Evolutionary conservation across 2,329 filamentous ascomycete genomes (phyloP).

Genomic region (Escovopsis sp.): DNA sequence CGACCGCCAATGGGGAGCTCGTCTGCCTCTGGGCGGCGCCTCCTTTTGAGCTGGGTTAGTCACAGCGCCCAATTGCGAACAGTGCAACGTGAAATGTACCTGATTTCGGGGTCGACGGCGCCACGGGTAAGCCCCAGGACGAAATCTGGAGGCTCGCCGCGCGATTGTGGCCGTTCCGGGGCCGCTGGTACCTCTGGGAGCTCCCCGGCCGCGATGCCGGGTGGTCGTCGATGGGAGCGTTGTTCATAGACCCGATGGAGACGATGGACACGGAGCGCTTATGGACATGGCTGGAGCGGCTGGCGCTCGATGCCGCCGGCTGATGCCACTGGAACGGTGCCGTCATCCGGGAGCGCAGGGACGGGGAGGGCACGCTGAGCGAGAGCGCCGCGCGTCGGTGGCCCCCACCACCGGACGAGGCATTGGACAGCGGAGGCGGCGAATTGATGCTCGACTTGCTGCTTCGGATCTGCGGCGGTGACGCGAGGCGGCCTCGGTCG

Average conservation of each 20-base stretch:
- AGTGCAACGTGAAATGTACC: slow-evolving; percentile 25
- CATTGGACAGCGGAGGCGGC: slow-evolving; percentile 28
- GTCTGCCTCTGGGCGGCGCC: slow-evolving; percentile 23
- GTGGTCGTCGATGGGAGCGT: slow-evolving; percentile 28
- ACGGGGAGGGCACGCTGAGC: slow-evolving; percentile 36
- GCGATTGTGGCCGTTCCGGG: slow-evolving; percentile 52
- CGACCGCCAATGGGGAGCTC: slow-evolving; percentile 37
- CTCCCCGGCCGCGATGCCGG: slow-evolving; percentile 25
- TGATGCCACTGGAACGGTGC: slow-evolving; percentile 34
- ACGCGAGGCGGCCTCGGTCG: slow-evolving; percentile 24
- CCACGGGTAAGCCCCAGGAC: slow-evolving; percentile 26
- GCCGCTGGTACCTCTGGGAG: slow-evolving; percentile 30
- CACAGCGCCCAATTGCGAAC: neutral
- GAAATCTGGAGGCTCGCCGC: slow-evolving; percentile 69
- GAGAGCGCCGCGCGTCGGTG: slow-evolving; percentile 54
- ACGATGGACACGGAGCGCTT: slow-evolving; percentile 71
- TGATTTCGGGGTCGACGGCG: slow-evolving; percentile 23
- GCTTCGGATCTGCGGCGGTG: slow-evolving; percentile 27
- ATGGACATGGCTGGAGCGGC: slow-evolving; percentile 41
- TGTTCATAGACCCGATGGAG: slow-evolving; percentile 49
- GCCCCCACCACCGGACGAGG: slow-evolving; percentile 26
- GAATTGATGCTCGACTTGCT: slow-evolving; percentile 28
- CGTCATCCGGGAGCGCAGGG: slow-evolving; percentile 26
- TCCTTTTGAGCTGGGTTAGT: slow-evolving; percentile 2
- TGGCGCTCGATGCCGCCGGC: slow-evolving; percentile 16